Base-by-base conservation (phyloP, 768 basidiomycete genomes). In the Pleurotus tuoliensis region DNA sequence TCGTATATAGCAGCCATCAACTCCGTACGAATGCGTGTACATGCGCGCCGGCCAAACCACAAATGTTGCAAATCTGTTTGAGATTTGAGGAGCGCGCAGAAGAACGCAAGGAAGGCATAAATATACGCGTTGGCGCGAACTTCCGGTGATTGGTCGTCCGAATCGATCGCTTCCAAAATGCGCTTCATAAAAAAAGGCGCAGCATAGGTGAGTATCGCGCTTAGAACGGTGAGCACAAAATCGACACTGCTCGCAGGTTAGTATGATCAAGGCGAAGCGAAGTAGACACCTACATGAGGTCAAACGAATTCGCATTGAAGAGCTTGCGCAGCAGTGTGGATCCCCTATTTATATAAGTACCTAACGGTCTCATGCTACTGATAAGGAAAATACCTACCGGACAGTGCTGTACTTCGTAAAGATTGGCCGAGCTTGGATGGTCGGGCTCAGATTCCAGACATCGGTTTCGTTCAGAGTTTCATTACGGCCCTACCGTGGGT, bases 1-100 rank as follows among this genome's bases (percentile, higher is more conserved):
- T 93, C 89, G 64, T 94, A 96, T 52, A 96, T 90, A 2, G 86
- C 72, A 0, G 90, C 85, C 86, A 92, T 94, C 15, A 95, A 79
- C 70, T 90, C 89, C 11, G 81, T 79, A 6, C 90, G 84, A 3
- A 92, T 83, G 20, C 90, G 78, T 1, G 87, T 87, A 0, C 77
- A 67, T 1, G 84, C 90, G n/a, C 92, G 83, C 44, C 94, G 82
- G 18, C 87, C 85, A 55, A 81, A 84, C 90, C 90, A 94, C 12
- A 92, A 75, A 65, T 90, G 89, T 56, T 88, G 86, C 3, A 87
- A 71, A 61, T 92, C 88, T 1, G 84, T 75, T 71, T 90, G 75
- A 0, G 82, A 80, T 78, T 88, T 90, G 56, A 75, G 62, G 0
- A 86, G 37, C 0, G 83, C 78, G 40, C 79, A 86, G 0, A 81